These are phyloP conservation scores for Paraconiothyrium brasiliense DNA, from an alignment of 2,329 filamentous ascomycete genomes.

Conservation along the genomic window DNA sequence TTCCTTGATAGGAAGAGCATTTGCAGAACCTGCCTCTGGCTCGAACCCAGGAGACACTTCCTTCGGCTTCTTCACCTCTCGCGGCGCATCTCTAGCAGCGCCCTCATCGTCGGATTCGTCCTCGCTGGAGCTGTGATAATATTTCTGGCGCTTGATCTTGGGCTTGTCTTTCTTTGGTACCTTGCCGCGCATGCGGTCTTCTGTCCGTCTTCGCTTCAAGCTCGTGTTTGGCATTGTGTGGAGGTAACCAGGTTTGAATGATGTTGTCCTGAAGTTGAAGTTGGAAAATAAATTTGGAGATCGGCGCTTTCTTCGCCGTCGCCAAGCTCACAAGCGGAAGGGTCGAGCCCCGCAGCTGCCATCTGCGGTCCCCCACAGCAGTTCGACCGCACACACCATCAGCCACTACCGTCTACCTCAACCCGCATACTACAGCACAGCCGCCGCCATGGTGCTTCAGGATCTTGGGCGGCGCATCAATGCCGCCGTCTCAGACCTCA, in stretches of 20 bases:
- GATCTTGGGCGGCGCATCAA: constrained; percentile 99
- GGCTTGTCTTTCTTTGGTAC: constrained; percentile 62
- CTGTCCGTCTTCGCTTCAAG: constrained; percentile 66
- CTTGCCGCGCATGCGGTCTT: constrained; percentile 66
- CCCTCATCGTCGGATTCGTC: constrained; percentile 57
- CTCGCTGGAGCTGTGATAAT: constrained; percentile 72
- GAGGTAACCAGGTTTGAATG: constrained; percentile 18
- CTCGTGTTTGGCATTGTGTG: constrained; percentile 51
- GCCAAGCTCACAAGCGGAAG: constrained; percentile 29
- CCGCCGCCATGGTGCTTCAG: constrained; percentile 86
- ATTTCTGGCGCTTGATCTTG: constrained; percentile 69
- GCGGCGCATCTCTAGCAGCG: constrained; percentile 42
- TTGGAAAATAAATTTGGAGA: constrained; percentile 31
- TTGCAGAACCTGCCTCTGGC: constrained; percentile 41
- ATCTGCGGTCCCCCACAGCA: constrained; percentile 20
- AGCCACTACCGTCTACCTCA: constrained; percentile 16
- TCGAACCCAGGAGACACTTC: constrained; percentile 53
- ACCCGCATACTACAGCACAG: constrained; percentile 21
- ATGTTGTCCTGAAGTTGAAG: constrained; percentile 17
- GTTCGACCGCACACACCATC: constrained; percentile 20
- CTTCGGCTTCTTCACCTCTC: constrained; percentile 19
- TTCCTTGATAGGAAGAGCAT: constrained; percentile 13
- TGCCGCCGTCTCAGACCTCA: constrained; percentile 92
- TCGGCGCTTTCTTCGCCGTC: constrained; percentile 42
- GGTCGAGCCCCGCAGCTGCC: constrained; percentile 21